A percentile compares a stretch with the other conserved stretches of the same genome.
Evolutionary conservation across 768 basidiomycete genomes (phyloP).

Genomic region (Ramaria sp.): DNA sequence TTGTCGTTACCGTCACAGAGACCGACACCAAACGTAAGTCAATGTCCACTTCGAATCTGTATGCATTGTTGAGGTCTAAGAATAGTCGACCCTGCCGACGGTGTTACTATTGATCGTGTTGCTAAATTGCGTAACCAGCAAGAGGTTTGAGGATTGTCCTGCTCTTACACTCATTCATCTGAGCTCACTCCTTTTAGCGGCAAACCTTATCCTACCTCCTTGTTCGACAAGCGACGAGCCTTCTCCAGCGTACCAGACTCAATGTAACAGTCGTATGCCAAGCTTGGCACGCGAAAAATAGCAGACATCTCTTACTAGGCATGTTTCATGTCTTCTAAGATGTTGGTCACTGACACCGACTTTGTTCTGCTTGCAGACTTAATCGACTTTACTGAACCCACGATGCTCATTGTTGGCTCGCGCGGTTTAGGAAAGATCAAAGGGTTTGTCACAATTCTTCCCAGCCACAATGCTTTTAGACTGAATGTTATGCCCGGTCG

Average conservation of each 20-base stretch:
- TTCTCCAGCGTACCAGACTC: constrained; percentile 83
- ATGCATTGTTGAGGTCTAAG: constrained; percentile 4
- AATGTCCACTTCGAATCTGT: not conserved
- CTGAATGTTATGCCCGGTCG: constrained; percentile 3
- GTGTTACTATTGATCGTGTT: constrained; percentile 63
- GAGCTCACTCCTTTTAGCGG: constrained; percentile 37
- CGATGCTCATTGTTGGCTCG: constrained; percentile 93
- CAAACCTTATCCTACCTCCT: constrained; percentile 85
- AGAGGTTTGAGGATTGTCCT: constrained; percentile 73
- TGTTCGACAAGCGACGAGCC: constrained; percentile 75
- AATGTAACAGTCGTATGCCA: constrained; percentile 86
- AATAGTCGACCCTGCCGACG: constrained; percentile 55
- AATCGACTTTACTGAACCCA: constrained; percentile 77
- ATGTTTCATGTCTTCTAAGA: constrained; percentile 12
- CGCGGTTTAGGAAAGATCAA: constrained; percentile 81
- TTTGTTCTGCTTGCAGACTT: constrained; percentile 37
- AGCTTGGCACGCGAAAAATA: constrained; percentile 96
- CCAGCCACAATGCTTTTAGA: not conserved
- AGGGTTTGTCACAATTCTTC: constrained; percentile 41
- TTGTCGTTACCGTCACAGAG: constrained; percentile 85
- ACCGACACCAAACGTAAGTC: constrained; percentile 77
- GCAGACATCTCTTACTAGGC: constrained; percentile 81
- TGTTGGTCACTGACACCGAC: not conserved
- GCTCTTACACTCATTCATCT: not conserved
- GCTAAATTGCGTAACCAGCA: constrained; percentile 82